phyloP scores from a whole-genome alignment of 148 eudicot genomes.

The Cornus kousa region DNA sequence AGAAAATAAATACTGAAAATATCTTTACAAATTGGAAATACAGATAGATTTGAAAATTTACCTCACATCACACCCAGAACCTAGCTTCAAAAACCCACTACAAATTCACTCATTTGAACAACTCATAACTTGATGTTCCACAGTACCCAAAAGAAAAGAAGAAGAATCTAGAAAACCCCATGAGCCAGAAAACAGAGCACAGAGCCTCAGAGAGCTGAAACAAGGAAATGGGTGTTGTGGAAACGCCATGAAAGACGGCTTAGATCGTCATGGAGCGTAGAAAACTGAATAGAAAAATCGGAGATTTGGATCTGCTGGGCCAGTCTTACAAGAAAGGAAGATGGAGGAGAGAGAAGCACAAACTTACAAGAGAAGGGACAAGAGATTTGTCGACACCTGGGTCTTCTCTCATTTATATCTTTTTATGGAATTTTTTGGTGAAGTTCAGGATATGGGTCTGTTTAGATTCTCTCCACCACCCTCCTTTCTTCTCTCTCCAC shows the following conservation, averaged over 20 bases:
- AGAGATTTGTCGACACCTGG: slow-evolving; percentile 12
- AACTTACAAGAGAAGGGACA: slow-evolving; percentile 24
- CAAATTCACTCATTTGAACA: slow-evolving; percentile 8
- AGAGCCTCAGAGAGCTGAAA: slow-evolving; percentile 10
- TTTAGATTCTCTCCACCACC: slow-evolving; percentile 16
- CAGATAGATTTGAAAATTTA: background rate
- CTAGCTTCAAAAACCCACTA: slow-evolving; percentile 6
- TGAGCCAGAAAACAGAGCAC: background rate
- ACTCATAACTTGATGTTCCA: background rate
- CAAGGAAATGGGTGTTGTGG: background rate
- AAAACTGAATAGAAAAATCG: slow-evolving; percentile 1
- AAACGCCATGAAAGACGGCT: slow-evolving; percentile 15
- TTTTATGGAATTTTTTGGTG: slow-evolving; percentile 9
- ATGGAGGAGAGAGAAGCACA: slow-evolving; percentile 3
- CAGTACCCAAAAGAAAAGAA: background rate
- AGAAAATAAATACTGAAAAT: background rate
- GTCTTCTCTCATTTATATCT: slow-evolving; percentile 14
- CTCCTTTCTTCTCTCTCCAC: slow-evolving; percentile 4
- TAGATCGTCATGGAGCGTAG: slow-evolving; percentile 3
- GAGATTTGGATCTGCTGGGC: slow-evolving; percentile 18
- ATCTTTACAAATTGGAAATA: background rate
- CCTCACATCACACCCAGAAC: background rate
- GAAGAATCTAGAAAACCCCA: background rate
- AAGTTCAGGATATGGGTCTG: slow-evolving; percentile 7
- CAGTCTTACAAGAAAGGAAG: slow-evolving; percentile 2